Conservation (phyloP, 805 yeast species). For the Schizosaccharomyces japonicus region DNA sequence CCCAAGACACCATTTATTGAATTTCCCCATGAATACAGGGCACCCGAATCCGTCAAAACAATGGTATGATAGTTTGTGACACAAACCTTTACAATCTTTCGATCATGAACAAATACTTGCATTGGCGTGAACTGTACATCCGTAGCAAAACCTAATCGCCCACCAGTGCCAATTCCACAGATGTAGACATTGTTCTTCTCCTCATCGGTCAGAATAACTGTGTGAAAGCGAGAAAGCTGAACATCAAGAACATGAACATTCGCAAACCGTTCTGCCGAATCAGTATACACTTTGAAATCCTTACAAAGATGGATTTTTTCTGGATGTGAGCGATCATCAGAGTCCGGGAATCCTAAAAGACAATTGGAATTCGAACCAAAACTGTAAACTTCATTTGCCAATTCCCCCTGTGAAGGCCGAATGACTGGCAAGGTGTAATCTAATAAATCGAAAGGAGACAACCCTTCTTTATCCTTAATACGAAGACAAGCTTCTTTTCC, state of each 20-base stretch:
- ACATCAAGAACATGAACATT: constrained; percentile 26
- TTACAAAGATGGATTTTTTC: constrained; percentile 17
- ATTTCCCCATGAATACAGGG: constrained; percentile 61
- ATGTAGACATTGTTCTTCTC: constrained; percentile 25
- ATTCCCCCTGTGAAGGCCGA: no score
- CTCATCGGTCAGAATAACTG: constrained; percentile 33
- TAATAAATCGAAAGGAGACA: constrained; percentile 22
- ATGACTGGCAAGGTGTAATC: constrained; percentile 12
- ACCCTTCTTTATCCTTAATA: constrained; percentile 39
- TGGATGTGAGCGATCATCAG: constrained; percentile 27
- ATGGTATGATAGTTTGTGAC: constrained; percentile 47
- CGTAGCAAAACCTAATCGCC: constrained; percentile 36
- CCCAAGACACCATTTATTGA: constrained; percentile 51
- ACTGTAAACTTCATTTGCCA: constrained; percentile 26
- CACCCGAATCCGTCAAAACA: constrained; percentile 27
- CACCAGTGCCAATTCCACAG: constrained; percentile 46
- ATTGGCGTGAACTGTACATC: constrained; percentile 21
- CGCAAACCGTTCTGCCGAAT: constrained; percentile 13
- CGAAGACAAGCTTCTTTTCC: neutral
- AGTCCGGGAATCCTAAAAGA: constrained; percentile 43
- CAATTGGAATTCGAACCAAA: constrained; percentile 41
- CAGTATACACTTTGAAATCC: constrained; percentile 8
- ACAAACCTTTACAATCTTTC: constrained; percentile 18
- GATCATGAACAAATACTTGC: constrained; percentile 17
- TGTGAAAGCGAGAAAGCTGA: constrained; percentile 39